These are phyloP conservation scores for Groenewaldozyma auringiensis DNA, from an alignment of 1,139 yeast genomes.

Conservation along the genomic window DNA sequence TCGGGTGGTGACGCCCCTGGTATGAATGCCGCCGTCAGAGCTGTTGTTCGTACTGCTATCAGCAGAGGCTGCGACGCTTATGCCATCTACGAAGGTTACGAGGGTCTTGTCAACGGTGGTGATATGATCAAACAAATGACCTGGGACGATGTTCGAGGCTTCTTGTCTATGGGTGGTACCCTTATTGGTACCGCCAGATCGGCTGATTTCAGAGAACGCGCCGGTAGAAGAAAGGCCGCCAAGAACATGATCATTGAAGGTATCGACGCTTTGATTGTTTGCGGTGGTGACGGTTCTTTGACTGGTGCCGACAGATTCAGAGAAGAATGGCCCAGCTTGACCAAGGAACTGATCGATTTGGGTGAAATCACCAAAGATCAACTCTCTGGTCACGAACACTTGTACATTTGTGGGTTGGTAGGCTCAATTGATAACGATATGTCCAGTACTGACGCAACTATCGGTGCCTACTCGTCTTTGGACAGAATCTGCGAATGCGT, in stretches of 20 bases:
- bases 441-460: conserved; percentile 94
- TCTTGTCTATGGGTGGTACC: conserved; percentile 88
- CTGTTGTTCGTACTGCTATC: conserved; percentile 88
- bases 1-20: conserved; percentile 99
- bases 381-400: conserved; percentile 53
- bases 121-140: conserved; percentile 69
- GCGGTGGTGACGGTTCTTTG: conserved; percentile 98
- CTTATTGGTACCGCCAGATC: conserved; percentile 95
- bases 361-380: conserved; percentile 51
- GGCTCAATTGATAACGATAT: conserved; percentile 97
- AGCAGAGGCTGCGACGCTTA: conserved; percentile 87
- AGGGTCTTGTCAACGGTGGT: conserved; percentile 77
- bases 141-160: conserved; percentile 94
- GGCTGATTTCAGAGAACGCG: conserved; percentile 71
- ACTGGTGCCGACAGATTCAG: conserved; percentile 96
- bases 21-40: conserved; percentile 93
- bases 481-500: conserved; percentile 90
- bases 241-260: conserved; percentile 43
- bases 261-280: conserved; percentile 91
- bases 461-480: conserved; percentile 90
- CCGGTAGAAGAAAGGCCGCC: conserved; percentile 55
- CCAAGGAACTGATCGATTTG: conserved; percentile 55
- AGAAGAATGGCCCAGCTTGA: conserved; percentile 84
- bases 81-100: conserved; percentile 92
- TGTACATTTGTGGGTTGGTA: conserved; percentile 89